These are phyloP conservation scores for Geoglossum cookeanum DNA, from an alignment of 2,329 filamentous ascomycete genomes.

Conservation along the genomic window DNA sequence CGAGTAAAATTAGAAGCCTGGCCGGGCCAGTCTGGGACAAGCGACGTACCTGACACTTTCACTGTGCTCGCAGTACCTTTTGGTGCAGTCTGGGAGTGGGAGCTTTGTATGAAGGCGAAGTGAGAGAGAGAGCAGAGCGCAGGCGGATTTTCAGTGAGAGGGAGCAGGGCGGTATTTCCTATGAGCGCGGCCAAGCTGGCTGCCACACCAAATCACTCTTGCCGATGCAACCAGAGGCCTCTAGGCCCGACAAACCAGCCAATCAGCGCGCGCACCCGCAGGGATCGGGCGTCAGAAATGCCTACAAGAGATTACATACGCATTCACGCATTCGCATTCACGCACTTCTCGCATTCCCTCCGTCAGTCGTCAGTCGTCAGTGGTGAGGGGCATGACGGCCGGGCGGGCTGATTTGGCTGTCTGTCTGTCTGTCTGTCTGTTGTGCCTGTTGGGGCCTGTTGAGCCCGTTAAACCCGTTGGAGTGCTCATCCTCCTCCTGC, in stretches of 20 bases:
- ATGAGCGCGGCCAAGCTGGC: conserved; percentile 3
- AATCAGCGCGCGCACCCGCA: neutral
- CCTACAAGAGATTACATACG: conserved; percentile 3
- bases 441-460: too few relatives aligned
- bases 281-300: neutral
- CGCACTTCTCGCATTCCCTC: neutral
- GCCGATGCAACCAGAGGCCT: conserved; percentile 2
- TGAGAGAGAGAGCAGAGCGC: conserved; percentile 1
- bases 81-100: conserved; percentile 1
- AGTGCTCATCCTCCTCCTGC: neutral
- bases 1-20: conserved; percentile 2
- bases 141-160: conserved; percentile 3
- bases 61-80: conserved; percentile 1
- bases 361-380: too few relatives aligned
- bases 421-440: too few relatives aligned
- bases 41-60: conserved; percentile 2
- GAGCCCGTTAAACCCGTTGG: too few relatives aligned
- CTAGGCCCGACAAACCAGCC: neutral
- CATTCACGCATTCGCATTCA: neutral
- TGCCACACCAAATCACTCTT: conserved; percentile 4
- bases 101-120: conserved; percentile 4
- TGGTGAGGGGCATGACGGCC: neutral
- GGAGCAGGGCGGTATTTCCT: conserved; percentile 2
- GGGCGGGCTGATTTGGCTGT: neutral
- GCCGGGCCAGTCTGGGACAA: conserved; percentile 1